Conservation (phyloP, 1,284 basidiomycete species). For the Meira nashicola region DNA sequence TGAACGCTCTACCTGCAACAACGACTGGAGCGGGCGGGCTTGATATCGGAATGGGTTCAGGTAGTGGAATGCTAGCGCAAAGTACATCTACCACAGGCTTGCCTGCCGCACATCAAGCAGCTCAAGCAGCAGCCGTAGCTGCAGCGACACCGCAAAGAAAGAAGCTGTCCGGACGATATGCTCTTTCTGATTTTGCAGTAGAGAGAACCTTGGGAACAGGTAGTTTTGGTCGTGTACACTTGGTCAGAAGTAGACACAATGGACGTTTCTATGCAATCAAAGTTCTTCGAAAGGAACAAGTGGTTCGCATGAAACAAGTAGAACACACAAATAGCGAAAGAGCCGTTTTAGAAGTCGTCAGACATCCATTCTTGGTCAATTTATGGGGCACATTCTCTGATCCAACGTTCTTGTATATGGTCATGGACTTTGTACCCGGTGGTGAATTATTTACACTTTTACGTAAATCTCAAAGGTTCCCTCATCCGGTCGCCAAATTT, state of each 20-base stretch:
- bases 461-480: slow-evolving; percentile 70
- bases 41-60: no score
- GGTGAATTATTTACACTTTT: slow-evolving; percentile 77
- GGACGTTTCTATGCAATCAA: slow-evolving; percentile 52
- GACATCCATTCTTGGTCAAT: slow-evolving; percentile 95
- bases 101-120: slow-evolving; percentile 1
- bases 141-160: slow-evolving; percentile 14
- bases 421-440: slow-evolving; percentile 98
- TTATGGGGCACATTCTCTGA: slow-evolving; percentile 98
- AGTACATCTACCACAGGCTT: no score
- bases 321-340: slow-evolving; percentile 97
- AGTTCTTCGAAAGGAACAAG: slow-evolving; percentile 63
- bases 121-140: slow-evolving; percentile 6
- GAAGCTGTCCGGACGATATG: slow-evolving; percentile 48
- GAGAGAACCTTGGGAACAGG: slow-evolving; percentile 50
- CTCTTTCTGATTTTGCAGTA: slow-evolving; percentile 44
- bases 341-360: slow-evolving; percentile 77
- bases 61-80: no score
- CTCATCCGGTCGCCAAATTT: slow-evolving; percentile 97
- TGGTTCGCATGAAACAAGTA: slow-evolving; percentile 92
- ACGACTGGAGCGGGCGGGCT: no score
- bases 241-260: slow-evolving; percentile 46
- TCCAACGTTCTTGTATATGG: slow-evolving; percentile 90
- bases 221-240: slow-evolving; percentile 48
- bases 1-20: no score